Base-by-base conservation (phyloP, 305 asterid species). In the Lippia alba region DNA sequence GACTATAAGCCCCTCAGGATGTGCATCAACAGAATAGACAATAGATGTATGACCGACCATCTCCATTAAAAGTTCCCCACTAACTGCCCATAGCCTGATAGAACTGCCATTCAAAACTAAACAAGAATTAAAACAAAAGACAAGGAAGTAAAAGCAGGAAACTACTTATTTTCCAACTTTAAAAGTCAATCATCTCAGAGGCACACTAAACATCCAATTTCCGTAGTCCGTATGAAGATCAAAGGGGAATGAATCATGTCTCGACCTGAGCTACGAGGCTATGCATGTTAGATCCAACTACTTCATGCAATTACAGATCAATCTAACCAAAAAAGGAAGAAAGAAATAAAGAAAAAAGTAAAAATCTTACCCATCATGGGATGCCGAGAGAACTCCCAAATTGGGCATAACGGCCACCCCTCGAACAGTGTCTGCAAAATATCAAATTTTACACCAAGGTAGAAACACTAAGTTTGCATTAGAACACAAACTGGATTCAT, bases 41-140 rank as follows among this genome's bases (percentile, higher is more conserved):
- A 94, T 88, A 48, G 96, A 84, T 56, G 91, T 75, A 80, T 94
- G 99, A 63, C 97, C 97, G 81, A 83, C 99, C 99, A 94, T 89
- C 85, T 94, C 97, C 88, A 94, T 36, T 58, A 94, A 79, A 76
- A 83, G 85, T 77, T 91, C 89, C 69, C 99, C 99, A 70, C 86
- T 81, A 61, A 88, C 75, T 20, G 96, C 85, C 99, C 99, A 94
- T 39, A 94, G 85, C 80, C 91, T 84, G 44, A 94, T 81, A 66
- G 97, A 83, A 78, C 99, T 94, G 97, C 66, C 74, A 81, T 72
- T 63, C 20, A 66, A 46, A 73, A 78, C 33, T 62, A 80, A 49
- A 74, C 19, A 72, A 49, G 45, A 64, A 17, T 11, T 17, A 57
- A 49, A 20, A 8, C 44, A 14, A 45, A 54, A 36, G 46, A 15